Conservation (phyloP, 2,329 filamentous ascomycete species). For the Sporothrix brunneoviolacea region DNA sequence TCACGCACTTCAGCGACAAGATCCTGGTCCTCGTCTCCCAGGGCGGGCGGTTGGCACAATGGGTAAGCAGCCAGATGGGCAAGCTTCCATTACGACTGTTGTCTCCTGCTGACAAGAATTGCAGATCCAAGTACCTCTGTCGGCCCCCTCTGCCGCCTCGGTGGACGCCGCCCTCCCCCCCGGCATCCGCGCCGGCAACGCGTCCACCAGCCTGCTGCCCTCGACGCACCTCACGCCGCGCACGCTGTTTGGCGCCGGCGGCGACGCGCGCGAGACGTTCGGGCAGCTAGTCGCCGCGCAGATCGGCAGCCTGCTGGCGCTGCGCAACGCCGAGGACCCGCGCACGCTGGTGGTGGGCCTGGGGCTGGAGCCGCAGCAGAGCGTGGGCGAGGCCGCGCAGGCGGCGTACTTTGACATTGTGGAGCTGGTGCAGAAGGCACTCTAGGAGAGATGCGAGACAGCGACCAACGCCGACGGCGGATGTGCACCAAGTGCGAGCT, state of each 20-base stretch:
- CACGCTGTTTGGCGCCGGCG: slow-evolving; percentile 78
- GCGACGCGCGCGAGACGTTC: slow-evolving; percentile 69
- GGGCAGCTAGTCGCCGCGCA: slow-evolving; percentile 88
- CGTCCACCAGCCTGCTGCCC: slow-evolving; percentile 49
- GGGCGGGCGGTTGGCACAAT: slow-evolving; percentile 78
- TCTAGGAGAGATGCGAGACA: neutral
- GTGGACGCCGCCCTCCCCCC: slow-evolving; percentile 54
- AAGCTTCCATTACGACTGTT: neutral
- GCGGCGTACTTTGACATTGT: slow-evolving; percentile 59
- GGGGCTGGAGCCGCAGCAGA: slow-evolving; percentile 43
- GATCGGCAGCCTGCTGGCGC: slow-evolving; percentile 71
- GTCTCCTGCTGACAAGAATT: neutral
- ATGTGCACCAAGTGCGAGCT: too few species aligned
- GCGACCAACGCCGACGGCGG: too few species aligned
- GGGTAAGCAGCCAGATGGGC: slow-evolving; percentile 53
- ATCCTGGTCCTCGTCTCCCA: slow-evolving; percentile 87
- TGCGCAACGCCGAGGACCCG: slow-evolving; percentile 59
- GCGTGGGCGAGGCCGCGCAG: slow-evolving; percentile 33
- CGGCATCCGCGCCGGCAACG: slow-evolving; percentile 28
- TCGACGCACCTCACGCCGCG: slow-evolving; percentile 77
- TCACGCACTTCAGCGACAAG: slow-evolving; percentile 76
- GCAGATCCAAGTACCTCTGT: slow-evolving; percentile 74
- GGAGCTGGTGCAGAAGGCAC: slow-evolving; percentile 53
- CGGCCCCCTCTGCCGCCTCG: slow-evolving; percentile 56
- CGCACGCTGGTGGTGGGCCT: slow-evolving; percentile 57